Evolutionary conservation across 805 yeast species (phyloP), one percentile per base, ranked within the genome.

Genomic region (Myxozyma vanderwaltii): DNA sequence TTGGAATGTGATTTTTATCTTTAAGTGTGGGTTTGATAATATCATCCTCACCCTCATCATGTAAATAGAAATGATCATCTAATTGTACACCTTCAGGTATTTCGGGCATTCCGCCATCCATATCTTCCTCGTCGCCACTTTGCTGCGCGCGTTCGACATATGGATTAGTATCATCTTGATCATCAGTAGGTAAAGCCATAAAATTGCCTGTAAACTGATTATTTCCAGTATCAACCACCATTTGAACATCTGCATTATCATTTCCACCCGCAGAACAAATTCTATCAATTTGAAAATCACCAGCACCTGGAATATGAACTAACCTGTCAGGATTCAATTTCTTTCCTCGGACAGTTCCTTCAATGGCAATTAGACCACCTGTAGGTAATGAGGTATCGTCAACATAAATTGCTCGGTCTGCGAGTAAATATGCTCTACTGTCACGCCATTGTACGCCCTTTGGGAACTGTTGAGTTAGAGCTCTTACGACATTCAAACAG

Each of bases 361-460:
- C 86, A 5, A 94, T 81, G 2, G 46, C 58, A 15, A 67, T 48
- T 24, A 51, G n/a, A 3, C 59, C 57, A n/a, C 57, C 59, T 8
- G 36, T 29, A 26, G 41, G 39, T 12, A 24, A 10, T 8, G 58
- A 54, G 29, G 76, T 69, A 6, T 77, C 78, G 44, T 68, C 64
- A 17, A 75, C 71, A 77, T 81, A 81, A 23, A 71, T 66, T 0
- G 88, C 78, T 3, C 74, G 69, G 65, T 91, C 95, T 1, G 95
- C 91, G 8, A 94, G 80, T 54, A 94, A 54, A 75, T 91, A 94
- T 6, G 96, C 92, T 70, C 99, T 80, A n/a, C 85, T 75, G 67
- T 92, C 97, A 75, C 98, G 85, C 98, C 99, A 94, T 24, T 82
- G 82, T 48, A 95, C 78, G 0, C 89, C 83, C 69, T 85, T 86